Conservation (phyloP, 2,329 filamentous ascomycete species). For the Pseudogymnoascus pannorum region DNA sequence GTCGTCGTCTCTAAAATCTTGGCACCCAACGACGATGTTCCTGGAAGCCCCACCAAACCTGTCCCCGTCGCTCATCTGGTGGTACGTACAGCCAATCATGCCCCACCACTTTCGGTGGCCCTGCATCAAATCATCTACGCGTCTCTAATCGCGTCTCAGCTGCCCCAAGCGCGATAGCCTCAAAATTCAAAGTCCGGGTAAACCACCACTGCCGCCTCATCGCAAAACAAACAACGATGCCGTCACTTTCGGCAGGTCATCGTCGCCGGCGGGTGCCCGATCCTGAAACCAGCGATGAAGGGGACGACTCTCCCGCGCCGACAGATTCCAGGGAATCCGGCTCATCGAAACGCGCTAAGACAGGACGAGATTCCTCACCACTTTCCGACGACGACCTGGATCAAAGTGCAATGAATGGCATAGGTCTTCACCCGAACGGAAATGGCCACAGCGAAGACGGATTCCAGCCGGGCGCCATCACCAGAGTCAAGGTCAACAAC, state of each 20-base stretch:
- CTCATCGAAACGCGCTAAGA: constrained; percentile 1
- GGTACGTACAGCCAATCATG: constrained; percentile 2
- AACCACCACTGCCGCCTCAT: background rate
- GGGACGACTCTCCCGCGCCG: background rate
- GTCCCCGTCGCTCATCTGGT: background rate
- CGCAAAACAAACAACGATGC: constrained; percentile 6
- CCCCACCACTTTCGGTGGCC: constrained; percentile 1
- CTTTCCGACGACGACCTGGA: constrained; percentile 4
- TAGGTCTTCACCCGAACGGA: background rate
- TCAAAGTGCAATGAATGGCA: constrained; percentile 1
- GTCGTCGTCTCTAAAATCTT: constrained; percentile 1
- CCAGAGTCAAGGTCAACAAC: constrained; percentile 76
- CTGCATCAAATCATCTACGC: constrained; percentile 6
- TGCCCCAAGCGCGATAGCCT: background rate
- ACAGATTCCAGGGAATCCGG: background rate
- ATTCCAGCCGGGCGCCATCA: constrained; percentile 68
- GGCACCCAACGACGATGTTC: background rate
- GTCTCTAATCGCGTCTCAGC: background rate
- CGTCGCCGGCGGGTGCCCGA: background rate
- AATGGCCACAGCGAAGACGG: constrained; percentile 7
- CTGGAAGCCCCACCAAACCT: constrained; percentile 1
- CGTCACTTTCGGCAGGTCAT: background rate
- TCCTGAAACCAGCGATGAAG: background rate
- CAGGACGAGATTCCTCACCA: background rate
- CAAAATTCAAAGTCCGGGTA: constrained; percentile 2